Conservation (phyloP, 345 rosid species). For the Arabidopsis arenosa region DNA sequence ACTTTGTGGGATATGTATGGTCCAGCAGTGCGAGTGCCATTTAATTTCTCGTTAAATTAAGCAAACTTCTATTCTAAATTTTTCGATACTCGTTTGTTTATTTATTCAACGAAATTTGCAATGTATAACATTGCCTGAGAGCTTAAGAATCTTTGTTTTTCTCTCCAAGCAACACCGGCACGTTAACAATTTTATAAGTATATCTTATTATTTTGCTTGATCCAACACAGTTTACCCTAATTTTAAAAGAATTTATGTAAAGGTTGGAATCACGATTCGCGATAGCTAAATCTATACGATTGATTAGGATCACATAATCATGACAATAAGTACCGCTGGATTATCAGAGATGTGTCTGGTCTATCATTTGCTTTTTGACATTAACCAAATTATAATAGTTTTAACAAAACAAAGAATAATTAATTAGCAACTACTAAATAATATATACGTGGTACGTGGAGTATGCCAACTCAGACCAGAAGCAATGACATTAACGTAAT, state of each 20-base stretch:
- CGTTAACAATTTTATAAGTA: background rate
- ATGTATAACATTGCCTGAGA: background rate
- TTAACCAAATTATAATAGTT: background rate
- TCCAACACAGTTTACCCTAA: slow-evolving; percentile 11
- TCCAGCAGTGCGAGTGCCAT: slow-evolving; percentile 6
- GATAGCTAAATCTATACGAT: background rate
- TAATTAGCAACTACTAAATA: background rate
- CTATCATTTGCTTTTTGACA: background rate
- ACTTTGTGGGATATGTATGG: background rate
- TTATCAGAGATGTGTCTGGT: slow-evolving; percentile 20
- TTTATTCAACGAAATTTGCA: background rate
- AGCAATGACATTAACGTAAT: background rate
- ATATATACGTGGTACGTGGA: background rate
- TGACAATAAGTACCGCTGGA: slow-evolving; percentile 24
- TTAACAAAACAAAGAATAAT: no score
- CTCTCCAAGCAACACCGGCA: slow-evolving; percentile 21
- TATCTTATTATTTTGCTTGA: background rate
- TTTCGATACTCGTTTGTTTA: background rate
- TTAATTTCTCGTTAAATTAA: slow-evolving; percentile 9
- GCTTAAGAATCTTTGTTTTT: slow-evolving; percentile 14
- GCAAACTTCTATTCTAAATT: background rate
- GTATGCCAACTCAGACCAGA: slow-evolving; percentile 6
- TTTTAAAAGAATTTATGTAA: background rate
- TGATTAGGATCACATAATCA: slow-evolving; percentile 1
- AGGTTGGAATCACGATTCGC: slow-evolving; percentile 11